Base-by-base conservation (phyloP, 257 asterid species). In the Paraleonurus japonicus region DNA sequence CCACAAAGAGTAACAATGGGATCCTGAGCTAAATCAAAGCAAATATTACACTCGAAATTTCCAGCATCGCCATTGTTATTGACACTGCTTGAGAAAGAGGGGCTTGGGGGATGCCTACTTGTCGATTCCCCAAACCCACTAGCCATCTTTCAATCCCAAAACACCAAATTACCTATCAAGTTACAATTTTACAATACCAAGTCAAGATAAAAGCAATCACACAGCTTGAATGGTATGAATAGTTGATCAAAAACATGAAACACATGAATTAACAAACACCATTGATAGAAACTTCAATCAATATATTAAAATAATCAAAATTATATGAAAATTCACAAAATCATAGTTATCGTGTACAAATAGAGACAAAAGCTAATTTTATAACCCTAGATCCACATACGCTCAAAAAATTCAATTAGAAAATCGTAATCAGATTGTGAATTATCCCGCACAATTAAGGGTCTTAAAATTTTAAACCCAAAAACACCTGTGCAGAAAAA, bases 1-100 rank as follows among this genome's bases (percentile, higher is more conserved):
- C 95, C 92, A 54, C 95, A 88, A 11, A 86, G 87, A 0, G 95
- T 88, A 28, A 88, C 85, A 24, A 88, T 83, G 0, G 95, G 95
- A 59, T 86, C 95, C 68, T 86, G 95, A 17, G 95, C 92, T 47
- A 88, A 82, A 30, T 86, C 95, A 27, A 86, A 78, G 76, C 92
- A 88, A 62, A 88, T 88, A 69, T 88, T 88, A 27, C 95, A 88
- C 84, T 86, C 95, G 47, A 88, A 88, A 82, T 88, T 73, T 33
- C 82, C 93, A 65, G 89, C 89, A 85, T 83, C 93, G 4, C 80
- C 76, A 51, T 61, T 75, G 76, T 73, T 78, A 71, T 80, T 79
- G 71, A 69, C 75, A 73, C 73, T 81, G 70, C 82, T 75, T 15
- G 84, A 81, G 74, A 32, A 82, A 11, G 86, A 82, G 51, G 83